phyloP scores from a whole-genome alignment of 2,329 filamentous ascomycete genomes.

The Diaporthe eres region DNA sequence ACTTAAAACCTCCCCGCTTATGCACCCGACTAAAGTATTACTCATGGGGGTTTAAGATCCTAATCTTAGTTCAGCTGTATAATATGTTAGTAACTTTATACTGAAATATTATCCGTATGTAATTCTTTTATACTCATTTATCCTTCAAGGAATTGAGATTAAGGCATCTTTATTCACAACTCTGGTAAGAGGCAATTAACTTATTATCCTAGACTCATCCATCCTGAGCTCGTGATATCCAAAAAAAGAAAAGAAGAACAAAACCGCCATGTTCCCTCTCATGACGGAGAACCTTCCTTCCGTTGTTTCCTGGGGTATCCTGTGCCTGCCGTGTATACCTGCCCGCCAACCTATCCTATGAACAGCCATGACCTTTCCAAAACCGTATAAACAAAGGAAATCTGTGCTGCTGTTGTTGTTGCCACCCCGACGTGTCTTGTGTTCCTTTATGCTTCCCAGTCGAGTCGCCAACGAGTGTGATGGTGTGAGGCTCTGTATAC shows the following conservation, averaged over 20 bases:
- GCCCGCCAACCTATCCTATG: constrained; percentile 3
- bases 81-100: no score
- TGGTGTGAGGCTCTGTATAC: neutral
- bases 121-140: no score
- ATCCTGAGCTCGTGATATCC: neutral
- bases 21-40: no score
- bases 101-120: no score
- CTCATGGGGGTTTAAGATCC: no score
- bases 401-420: neutral
- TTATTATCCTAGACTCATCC: neutral
- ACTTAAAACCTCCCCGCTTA: no score
- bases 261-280: neutral
- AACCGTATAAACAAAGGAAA: constrained; percentile 17
- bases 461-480: constrained; percentile 7
- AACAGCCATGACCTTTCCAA: neutral
- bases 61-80: no score
- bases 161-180: no score
- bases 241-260: neutral
- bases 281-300: neutral
- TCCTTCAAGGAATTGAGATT: no score
- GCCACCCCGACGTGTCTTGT: neutral
- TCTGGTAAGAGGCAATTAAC: no score
- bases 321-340: constrained; percentile 31
- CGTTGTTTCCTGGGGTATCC: constrained; percentile 23
- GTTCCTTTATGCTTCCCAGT: neutral